Conservation (phyloP, 805 yeast species). For the Myxozyma udenii region DNA sequence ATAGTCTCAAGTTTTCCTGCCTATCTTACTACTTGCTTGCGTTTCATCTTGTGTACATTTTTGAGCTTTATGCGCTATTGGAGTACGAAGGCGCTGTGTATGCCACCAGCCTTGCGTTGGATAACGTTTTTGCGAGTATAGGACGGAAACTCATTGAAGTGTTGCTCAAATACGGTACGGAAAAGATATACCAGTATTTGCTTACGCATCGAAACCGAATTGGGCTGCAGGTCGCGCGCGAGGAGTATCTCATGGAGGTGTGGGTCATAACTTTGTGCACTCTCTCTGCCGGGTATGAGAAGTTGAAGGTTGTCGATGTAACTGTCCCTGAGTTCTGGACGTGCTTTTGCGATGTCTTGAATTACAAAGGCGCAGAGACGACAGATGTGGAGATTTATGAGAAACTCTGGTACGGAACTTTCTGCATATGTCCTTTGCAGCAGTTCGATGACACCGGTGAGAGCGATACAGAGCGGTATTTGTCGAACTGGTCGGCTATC, state of each 20-base stretch:
- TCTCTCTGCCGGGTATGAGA: too few species aligned
- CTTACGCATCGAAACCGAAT: conserved; percentile 18
- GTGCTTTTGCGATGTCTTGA: conserved; percentile 9
- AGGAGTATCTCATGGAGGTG: conserved; percentile 17
- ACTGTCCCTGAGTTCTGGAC: conserved; percentile 21
- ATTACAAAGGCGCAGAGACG: background rate
- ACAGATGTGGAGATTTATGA: conserved; percentile 20
- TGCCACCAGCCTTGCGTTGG: conserved; percentile 12
- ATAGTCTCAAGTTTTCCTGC: conserved; percentile 7
- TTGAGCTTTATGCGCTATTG: conserved; percentile 17
- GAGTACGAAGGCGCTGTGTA: background rate
- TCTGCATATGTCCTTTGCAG: conserved; percentile 26
- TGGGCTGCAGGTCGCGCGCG: conserved; percentile 11
- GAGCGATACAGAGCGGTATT: background rate
- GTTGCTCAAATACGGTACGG: conserved; percentile 18
- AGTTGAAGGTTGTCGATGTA: conserved; percentile 10
- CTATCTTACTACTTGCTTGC: conserved; percentile 21
- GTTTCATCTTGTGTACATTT: conserved; percentile 22
- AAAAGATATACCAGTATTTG: conserved; percentile 22
- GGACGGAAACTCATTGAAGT: conserved; percentile 20
- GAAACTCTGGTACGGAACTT: conserved; percentile 27
- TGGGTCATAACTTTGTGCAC: conserved; percentile 28
- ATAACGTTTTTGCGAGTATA: conserved; percentile 14
- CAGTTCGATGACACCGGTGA: conserved; percentile 23
- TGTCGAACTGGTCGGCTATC: conserved; percentile 16